Percentiles rank a stretch among this genome's conserved stretches.
These are phyloP conservation scores for Musa troglodytarum DNA, from an alignment of 176 grass and related monocot genomes.

Conservation along the genomic window DNA sequence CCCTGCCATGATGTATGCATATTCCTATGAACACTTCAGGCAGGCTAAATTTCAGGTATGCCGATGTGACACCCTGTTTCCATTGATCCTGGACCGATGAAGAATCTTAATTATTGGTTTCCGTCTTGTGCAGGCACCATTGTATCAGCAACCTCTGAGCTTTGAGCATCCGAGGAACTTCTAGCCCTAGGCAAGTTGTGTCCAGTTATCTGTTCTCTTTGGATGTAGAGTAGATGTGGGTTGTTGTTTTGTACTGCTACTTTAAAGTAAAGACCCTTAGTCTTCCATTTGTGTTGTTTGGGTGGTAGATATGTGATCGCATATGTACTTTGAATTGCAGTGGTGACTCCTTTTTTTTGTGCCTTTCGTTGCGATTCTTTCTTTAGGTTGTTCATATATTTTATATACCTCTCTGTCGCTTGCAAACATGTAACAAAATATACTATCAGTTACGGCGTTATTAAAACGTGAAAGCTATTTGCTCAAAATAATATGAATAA, in stretches of 20 bases:
- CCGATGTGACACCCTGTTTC: not conserved
- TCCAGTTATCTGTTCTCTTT: not conserved
- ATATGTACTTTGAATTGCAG: too few relatives aligned
- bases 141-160: conserved; percentile 55
- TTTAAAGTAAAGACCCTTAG: not conserved
- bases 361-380: too few relatives aligned
- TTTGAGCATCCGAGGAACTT: conserved; percentile 59
- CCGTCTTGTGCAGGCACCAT: conserved; percentile 51
- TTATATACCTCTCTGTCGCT: too few relatives aligned
- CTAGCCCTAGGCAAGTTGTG: conserved; percentile 14
- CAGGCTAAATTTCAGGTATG: conserved; percentile 67
- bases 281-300: not conserved
- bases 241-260: not conserved
- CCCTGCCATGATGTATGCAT: conserved; percentile 67
- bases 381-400: too few relatives aligned
- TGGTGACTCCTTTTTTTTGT: too few relatives aligned
- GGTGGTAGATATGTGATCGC: too few relatives aligned
- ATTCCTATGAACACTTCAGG: conserved; percentile 70
- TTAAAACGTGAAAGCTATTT: too few relatives aligned
- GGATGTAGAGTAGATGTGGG: not conserved
- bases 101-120: not conserved
- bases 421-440: too few relatives aligned
- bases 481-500: too few relatives aligned
- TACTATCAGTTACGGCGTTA: too few relatives aligned
- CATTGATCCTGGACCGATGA: not conserved